A percentile compares a stretch with the other conserved stretches of the same genome.
Evolutionary conservation across 75 land plant species (phyloP).

Genomic region (Larix kaempferi): DNA sequence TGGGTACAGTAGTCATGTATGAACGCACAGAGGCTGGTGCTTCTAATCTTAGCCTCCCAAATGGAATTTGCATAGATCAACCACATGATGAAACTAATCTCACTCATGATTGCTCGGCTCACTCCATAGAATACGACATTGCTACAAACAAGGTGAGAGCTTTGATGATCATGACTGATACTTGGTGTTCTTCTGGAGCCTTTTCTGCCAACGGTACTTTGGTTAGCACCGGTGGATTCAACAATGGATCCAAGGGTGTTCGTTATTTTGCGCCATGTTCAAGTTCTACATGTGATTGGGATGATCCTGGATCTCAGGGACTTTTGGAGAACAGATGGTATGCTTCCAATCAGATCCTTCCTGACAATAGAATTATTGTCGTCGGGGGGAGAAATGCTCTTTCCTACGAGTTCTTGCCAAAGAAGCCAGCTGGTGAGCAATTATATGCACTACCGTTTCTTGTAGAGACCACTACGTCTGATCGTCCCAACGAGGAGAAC

Average conservation of each 20-base stretch:
- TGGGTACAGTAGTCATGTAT: slow-evolving; percentile 46
- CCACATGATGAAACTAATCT: no score
- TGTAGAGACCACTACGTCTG: background rate
- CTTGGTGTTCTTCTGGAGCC: slow-evolving; percentile 32
- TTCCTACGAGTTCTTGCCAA: slow-evolving; percentile 40
- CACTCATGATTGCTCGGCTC: slow-evolving; percentile 62
- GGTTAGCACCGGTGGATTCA: slow-evolving; percentile 64
- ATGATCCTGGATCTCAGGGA: slow-evolving; percentile 5
- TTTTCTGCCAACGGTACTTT: slow-evolving; percentile 53
- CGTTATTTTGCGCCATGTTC: slow-evolving; percentile 39
- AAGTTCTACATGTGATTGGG: slow-evolving; percentile 26
- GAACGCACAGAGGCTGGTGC: slow-evolving; percentile 53
- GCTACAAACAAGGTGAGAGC: slow-evolving; percentile 36
- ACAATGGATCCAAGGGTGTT: slow-evolving; percentile 35
- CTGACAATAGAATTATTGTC: slow-evolving; percentile 45
- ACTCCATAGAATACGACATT: slow-evolving; percentile 48
- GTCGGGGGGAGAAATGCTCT: slow-evolving; percentile 31
- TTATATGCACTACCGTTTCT: slow-evolving; percentile 28
- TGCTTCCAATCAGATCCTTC: slow-evolving; percentile 59
- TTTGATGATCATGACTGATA: slow-evolving; percentile 52
- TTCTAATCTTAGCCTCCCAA: slow-evolving; percentile 17
- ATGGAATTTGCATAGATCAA: background rate
- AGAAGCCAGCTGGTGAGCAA: background rate
- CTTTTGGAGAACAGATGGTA: no score
- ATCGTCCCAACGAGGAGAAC: slow-evolving; percentile 10